Evolutionary conservation across 179 eudicot species (phyloP).

Genomic region (Amaranthus tricolor): DNA sequence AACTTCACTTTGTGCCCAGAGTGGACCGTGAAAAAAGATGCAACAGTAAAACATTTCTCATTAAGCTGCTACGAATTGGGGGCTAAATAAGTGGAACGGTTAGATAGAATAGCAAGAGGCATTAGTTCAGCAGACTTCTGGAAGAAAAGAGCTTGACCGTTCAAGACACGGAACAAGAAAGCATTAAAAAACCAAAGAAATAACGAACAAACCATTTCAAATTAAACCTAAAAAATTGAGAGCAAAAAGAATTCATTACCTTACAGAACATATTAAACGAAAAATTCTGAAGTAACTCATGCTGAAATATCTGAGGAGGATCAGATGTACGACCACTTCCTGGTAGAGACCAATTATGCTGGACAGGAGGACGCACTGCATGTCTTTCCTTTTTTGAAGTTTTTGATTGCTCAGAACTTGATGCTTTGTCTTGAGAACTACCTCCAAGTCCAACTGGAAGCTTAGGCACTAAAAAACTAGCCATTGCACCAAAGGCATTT

Average conservation of each 20-base stretch:
- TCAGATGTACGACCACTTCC: slow-evolving; percentile 41
- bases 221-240: background rate
- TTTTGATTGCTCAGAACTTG: slow-evolving; percentile 64
- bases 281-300: slow-evolving; percentile 95
- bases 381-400: slow-evolving; percentile 73
- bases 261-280: slow-evolving; percentile 95
- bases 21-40: background rate
- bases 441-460: slow-evolving; percentile 72
- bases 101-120: background rate
- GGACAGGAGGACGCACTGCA: slow-evolving; percentile 91
- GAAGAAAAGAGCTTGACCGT: background rate
- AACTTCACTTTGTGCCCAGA: slow-evolving; percentile 1
- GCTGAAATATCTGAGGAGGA: slow-evolving; percentile 97
- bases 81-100: background rate
- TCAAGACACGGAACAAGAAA: background rate
- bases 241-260: slow-evolving; percentile 41
- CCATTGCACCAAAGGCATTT: slow-evolving; percentile 95
- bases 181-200: background rate
- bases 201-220: background rate
- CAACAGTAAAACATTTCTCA: background rate
- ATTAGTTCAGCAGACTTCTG: background rate
- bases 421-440: slow-evolving; percentile 59
- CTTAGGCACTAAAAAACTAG: slow-evolving; percentile 95
- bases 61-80: background rate
- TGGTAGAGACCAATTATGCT: slow-evolving; percentile 93